Evolutionary conservation across 768 basidiomycete genomes (phyloP), one percentile per base, ranked within the genome.

Genomic region (Kondoa subrosea): DNA sequence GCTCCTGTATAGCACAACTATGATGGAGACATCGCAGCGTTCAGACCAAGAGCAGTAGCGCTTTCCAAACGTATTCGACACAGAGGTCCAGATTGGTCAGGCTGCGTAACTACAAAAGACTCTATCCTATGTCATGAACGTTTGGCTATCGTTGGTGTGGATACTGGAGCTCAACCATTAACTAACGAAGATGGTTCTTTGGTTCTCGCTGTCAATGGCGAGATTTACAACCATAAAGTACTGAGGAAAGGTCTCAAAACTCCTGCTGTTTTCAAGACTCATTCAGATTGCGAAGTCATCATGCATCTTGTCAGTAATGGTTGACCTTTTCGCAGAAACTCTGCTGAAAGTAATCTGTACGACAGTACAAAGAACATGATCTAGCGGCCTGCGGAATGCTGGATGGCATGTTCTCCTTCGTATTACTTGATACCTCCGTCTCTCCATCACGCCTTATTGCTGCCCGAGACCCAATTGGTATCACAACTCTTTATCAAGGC

Each of bases 341-440:
- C 14, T 59, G 67, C 65, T 21, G 1, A 26, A 21, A 8, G 21
- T 8, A 14, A 25, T 27, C 50, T 21, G 29, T 16, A 59, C 17
- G 31, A 12, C 71, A 96, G 93, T 96, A 95, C 80, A 81, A 82
- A 73, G 87, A 89, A 78, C 77, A 88, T 74, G 91, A 80, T 66
- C 68, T 70, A 75, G 88, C 84, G 2, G 79, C 93, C 30, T 89
- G 88, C 79, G 78, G 79, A 75, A 80, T 84, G 75, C 86, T 99
- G 68, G 95, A 99, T 76, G 95, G 95, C 71, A 93, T 99, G 89
- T 99, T 99, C 80, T 91, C 93, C 1, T 99, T 97, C 75, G 87
- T 96, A 71, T 83, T 97, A 58, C 81, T 97, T 68, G 95, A 99
- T 78, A 90, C 92, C 76, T 88, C 90, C 15, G 86, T 88, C 68